phyloP scores from a whole-genome alignment of 768 basidiomycete species.

The Mycena chlorophos region DNA sequence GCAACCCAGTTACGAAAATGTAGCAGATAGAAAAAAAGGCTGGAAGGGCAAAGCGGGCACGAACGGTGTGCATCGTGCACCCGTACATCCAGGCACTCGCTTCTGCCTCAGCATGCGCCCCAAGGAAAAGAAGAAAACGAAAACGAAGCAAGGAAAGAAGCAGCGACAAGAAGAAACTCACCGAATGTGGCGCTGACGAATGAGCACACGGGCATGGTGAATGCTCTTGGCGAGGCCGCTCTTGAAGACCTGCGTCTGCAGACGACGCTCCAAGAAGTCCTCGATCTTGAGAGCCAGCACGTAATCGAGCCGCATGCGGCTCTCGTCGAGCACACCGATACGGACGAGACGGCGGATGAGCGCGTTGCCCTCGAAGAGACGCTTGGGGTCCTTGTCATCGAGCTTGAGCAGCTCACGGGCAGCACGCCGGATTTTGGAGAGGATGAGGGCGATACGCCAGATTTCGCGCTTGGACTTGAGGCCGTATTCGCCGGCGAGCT shows the following conservation, averaged over 20 bases:
- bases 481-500: conserved; percentile 99
- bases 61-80: too few relatives aligned
- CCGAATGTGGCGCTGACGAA: conserved; percentile 98
- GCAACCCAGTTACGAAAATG: too few relatives aligned
- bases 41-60: too few relatives aligned
- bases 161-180: conserved; percentile 42
- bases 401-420: conserved; percentile 76
- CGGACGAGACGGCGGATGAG: conserved; percentile 95
- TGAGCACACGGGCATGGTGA: conserved; percentile 97
- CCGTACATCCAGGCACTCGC: too few relatives aligned
- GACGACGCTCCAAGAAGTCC: conserved; percentile 98
- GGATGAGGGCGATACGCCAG: conserved; percentile 97
- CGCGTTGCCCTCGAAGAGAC: conserved; percentile 99
- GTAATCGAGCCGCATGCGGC: conserved; percentile 99
- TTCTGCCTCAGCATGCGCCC: too few relatives aligned
- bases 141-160: neutral
- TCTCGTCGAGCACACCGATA: conserved; percentile 99
- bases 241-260: conserved; percentile 99
- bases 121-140: too few relatives aligned
- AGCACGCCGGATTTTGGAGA: conserved; percentile 89
- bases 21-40: too few relatives aligned
- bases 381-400: conserved; percentile 99
- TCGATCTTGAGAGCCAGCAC: conserved; percentile 98
- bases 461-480: conserved; percentile 99
- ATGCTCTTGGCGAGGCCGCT: conserved; percentile 95